Percentiles rank a stretch among this genome's conserved stretches.
Evolutionary conservation across 2,329 filamentous ascomycete genomes (phyloP).

Genomic region (Teratosphaeria viscida): DNA sequence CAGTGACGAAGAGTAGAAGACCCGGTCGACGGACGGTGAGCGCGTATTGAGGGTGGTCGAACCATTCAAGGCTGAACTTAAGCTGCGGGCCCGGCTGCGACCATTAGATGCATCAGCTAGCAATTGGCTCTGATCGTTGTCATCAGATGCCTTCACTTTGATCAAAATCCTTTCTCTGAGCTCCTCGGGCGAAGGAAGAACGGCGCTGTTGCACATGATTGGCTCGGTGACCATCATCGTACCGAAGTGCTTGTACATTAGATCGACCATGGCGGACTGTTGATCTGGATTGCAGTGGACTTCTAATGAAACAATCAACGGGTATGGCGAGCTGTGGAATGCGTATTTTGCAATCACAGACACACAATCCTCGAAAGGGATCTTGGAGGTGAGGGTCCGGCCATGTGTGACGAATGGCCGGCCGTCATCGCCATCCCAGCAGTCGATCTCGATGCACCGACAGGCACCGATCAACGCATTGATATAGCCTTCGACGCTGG

Average conservation of each 20-base stretch:
- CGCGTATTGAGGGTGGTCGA: constrained; percentile 31
- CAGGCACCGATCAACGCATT: constrained; percentile 78
- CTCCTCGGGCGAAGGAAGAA: constrained; percentile 76
- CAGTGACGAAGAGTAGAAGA: constrained; percentile 38
- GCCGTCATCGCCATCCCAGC: constrained; percentile 87
- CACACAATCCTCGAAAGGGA: constrained; percentile 85
- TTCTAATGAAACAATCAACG: constrained; percentile 88
- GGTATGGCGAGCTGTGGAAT: constrained; percentile 76
- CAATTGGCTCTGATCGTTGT: constrained; percentile 32
- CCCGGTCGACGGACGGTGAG: constrained; percentile 48
- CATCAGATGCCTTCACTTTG: constrained; percentile 64
- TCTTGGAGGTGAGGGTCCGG: constrained; percentile 74
- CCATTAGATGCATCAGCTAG: constrained; percentile 26
- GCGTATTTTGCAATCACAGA: constrained; percentile 90
- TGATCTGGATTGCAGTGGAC: constrained; percentile 81
- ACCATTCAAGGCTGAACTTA: constrained; percentile 63
- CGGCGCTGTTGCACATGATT: constrained; percentile 54
- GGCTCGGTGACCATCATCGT: constrained; percentile 68
- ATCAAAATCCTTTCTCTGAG: constrained; percentile 75
- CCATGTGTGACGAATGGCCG: constrained; percentile 87
- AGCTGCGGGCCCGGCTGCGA: constrained; percentile 47
- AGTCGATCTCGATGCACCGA: constrained; percentile 93
- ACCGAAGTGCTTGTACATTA: constrained; percentile 76
- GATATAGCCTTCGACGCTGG: constrained; percentile 93
- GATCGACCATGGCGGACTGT: constrained; percentile 78